Percentiles rank a stretch among this genome's conserved stretches.
These are phyloP conservation scores for Metschnikowia colocasiae DNA, from an alignment of 805 yeast species.

Conservation along the genomic window DNA sequence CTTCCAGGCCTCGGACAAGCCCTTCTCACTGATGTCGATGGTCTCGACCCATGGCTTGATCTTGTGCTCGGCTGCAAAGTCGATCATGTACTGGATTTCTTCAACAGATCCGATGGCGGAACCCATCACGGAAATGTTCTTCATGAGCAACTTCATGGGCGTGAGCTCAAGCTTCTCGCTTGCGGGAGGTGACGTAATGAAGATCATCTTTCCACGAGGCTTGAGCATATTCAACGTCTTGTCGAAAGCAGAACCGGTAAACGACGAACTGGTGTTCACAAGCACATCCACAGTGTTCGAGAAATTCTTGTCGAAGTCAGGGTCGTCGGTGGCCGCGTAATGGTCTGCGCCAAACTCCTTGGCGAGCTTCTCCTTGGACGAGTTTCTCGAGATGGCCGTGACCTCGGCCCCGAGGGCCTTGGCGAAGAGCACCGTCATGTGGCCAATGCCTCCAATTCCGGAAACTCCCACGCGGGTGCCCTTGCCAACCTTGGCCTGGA, in stretches of 20 bases:
- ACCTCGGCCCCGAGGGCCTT: slow-evolving; percentile 63
- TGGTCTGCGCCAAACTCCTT: slow-evolving; percentile 52
- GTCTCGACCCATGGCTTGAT: slow-evolving; percentile 20
- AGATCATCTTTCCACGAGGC: slow-evolving; percentile 17
- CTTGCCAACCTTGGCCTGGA: slow-evolving; percentile 16
- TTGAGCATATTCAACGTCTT: slow-evolving; percentile 13
- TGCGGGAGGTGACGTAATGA: slow-evolving; percentile 17
- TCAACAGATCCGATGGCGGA: slow-evolving; percentile 16
- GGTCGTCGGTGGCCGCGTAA: slow-evolving; percentile 18
- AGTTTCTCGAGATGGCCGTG: slow-evolving; percentile 51
- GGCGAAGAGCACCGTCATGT: slow-evolving; percentile 58
- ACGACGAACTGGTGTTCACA: slow-evolving; percentile 17
- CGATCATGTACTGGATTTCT: slow-evolving; percentile 18
- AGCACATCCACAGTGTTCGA: slow-evolving; percentile 14
- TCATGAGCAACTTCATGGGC: slow-evolving; percentile 11
- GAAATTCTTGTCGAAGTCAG: slow-evolving; percentile 20
- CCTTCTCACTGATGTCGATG: slow-evolving; percentile 17
- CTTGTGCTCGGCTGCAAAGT: slow-evolving; percentile 19
- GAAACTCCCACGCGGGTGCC: slow-evolving; percentile 51
- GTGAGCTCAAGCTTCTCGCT: slow-evolving; percentile 9
- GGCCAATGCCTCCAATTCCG: slow-evolving; percentile 69
- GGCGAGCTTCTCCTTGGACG: slow-evolving; percentile 50
- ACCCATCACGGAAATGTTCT: slow-evolving; percentile 16
- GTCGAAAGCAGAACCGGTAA: slow-evolving; percentile 19
- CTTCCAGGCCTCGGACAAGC: slow-evolving; percentile 16